Percentiles rank a stretch among this genome's conserved stretches.
Conservation (phyloP, 2,329 filamentous ascomycete genomes). For the Fusarium albosuccineum region DNA sequence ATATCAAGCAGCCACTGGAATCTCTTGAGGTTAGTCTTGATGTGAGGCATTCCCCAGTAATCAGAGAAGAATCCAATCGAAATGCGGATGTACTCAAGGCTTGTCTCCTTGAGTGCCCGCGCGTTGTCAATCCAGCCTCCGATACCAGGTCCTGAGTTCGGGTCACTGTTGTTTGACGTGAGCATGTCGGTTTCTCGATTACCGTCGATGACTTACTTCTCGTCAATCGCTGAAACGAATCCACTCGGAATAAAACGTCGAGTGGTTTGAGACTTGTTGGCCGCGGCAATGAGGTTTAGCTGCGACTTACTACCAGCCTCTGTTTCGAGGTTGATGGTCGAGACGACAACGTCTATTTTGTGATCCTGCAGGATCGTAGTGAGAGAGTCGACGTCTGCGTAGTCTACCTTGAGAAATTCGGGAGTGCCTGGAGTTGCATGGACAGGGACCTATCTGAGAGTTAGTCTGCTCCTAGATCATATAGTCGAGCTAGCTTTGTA, state of each 20-base stretch:
- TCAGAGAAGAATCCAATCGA: conserved; percentile 1
- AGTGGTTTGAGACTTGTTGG: not conserved
- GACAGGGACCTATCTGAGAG: too few species aligned
- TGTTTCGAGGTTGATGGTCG: conserved; percentile 3
- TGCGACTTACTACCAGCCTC: not conserved
- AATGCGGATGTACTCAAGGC: conserved; percentile 1
- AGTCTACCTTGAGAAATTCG: not conserved
- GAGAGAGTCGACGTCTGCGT: not conserved
- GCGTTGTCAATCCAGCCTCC: not conserved
- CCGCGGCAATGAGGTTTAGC: not conserved
- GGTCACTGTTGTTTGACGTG: not conserved
- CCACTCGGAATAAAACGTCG: not conserved
- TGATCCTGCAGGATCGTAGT: not conserved
- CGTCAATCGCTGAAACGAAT: not conserved
- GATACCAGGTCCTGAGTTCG: not conserved
- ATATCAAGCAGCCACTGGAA: not conserved
- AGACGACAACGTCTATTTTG: not conserved
- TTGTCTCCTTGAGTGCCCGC: not conserved
- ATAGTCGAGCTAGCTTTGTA: too few species aligned
- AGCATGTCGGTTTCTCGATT: not conserved
- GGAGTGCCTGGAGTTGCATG: too few species aligned
- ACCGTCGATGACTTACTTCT: not conserved
- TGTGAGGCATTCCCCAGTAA: not conserved
- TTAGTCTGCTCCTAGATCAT: too few species aligned
- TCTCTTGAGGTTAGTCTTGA: not conserved